These are phyloP conservation scores for Colletotrichum navitas DNA, from an alignment of 2,329 filamentous ascomycete species.

Conservation along the genomic window DNA sequence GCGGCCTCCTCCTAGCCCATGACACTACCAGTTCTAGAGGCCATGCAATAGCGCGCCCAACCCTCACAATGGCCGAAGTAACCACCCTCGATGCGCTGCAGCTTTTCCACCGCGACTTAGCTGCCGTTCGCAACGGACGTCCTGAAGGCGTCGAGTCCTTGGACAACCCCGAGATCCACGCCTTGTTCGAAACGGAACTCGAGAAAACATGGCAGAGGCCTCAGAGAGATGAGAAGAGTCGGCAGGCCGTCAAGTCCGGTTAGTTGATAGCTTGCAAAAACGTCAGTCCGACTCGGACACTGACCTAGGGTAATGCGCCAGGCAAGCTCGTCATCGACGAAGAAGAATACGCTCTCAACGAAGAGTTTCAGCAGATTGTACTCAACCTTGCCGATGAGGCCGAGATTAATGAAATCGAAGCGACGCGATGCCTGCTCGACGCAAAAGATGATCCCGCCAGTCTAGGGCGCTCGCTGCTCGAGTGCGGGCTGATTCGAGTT, in stretches of 20 bases:
- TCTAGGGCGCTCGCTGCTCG: conserved; percentile 79
- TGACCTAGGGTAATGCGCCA: conserved; percentile 53
- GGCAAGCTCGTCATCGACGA: conserved; percentile 82
- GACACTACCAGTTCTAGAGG: conserved; percentile 42
- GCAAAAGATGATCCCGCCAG: conserved; percentile 76
- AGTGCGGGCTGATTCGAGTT: conserved; percentile 87
- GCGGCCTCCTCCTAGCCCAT: conserved; percentile 34
- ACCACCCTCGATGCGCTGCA: conserved; percentile 82
- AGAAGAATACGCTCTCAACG: conserved; percentile 83
- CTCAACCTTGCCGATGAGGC: conserved; percentile 88
- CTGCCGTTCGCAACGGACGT: conserved; percentile 79
- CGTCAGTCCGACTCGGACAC: background rate
- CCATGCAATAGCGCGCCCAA: conserved; percentile 61
- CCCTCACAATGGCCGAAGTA: conserved; percentile 76
- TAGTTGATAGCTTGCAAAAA: conserved; percentile 46
- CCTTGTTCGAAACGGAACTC: conserved; percentile 78
- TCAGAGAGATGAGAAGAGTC: conserved; percentile 79
- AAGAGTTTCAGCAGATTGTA: conserved; percentile 86
- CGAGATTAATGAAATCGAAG: conserved; percentile 89
- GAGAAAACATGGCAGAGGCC: conserved; percentile 81
- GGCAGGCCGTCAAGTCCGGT: conserved; percentile 78
- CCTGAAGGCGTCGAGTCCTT: conserved; percentile 72
- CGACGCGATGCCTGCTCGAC: conserved; percentile 81
- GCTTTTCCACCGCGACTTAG: conserved; percentile 87
- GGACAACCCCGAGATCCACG: conserved; percentile 76